phyloP scores from a whole-genome alignment of 768 basidiomycete genomes.

The Xanthoconium purpureum region DNA sequence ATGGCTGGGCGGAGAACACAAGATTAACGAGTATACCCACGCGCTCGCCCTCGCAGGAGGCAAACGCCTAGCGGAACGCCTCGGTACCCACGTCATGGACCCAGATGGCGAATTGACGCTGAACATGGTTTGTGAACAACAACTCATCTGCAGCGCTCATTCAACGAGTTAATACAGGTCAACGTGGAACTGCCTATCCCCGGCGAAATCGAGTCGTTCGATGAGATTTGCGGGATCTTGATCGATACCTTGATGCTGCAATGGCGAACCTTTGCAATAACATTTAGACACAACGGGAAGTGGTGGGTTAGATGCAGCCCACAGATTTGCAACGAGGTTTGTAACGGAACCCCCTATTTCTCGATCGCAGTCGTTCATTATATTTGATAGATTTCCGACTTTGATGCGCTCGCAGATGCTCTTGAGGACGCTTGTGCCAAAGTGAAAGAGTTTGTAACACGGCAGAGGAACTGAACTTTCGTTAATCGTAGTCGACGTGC shows the following conservation, averaged over 20 bases:
- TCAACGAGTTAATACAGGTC: conserved; percentile 22
- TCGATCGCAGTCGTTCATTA: neutral
- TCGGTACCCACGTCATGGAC: conserved; percentile 65
- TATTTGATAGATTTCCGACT: conserved; percentile 30
- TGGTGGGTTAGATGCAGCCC: conserved; percentile 34
- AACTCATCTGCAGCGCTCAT: neutral
- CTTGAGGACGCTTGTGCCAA: conserved; percentile 23
- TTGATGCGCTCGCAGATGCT: conserved; percentile 27
- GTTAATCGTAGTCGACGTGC: no score
- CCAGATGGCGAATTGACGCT: conserved; percentile 56
- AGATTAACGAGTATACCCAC: conserved; percentile 70
- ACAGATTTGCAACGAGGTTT: conserved; percentile 34
- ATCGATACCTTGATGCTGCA: conserved; percentile 17
- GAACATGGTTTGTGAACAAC: conserved; percentile 54
- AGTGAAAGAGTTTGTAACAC: conserved; percentile 6
- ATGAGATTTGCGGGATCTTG: conserved; percentile 14
- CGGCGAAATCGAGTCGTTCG: conserved; percentile 21
- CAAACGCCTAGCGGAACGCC: conserved; percentile 49
- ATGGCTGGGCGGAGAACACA: conserved; percentile 71
- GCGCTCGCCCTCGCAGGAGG: conserved; percentile 67
- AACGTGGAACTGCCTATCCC: conserved; percentile 41
- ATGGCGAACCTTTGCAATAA: conserved; percentile 13
- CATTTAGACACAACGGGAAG: conserved; percentile 27
- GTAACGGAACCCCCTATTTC: neutral
- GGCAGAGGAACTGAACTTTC: conserved; percentile 2